These are phyloP conservation scores for Acanthamoeba castellanii DNA, from an alignment of 208 protist species.

Conservation along the genomic window DNA sequence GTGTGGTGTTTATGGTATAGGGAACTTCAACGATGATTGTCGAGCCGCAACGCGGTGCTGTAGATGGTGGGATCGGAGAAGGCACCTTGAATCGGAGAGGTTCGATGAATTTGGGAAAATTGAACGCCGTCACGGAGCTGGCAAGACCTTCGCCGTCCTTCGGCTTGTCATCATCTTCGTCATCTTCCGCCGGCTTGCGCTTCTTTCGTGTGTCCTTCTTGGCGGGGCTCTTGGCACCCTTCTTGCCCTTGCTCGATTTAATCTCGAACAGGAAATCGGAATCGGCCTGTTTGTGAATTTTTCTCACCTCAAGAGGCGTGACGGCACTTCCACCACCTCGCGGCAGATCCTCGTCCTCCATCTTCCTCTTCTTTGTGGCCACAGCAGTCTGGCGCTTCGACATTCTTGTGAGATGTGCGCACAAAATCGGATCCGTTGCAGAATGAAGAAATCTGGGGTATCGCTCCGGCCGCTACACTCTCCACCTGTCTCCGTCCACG, in stretches of 20 bases:
- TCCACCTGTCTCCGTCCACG: background rate
- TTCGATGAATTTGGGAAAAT: background rate
- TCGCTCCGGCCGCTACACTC: background rate
- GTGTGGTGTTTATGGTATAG: background rate
- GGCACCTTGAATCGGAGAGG: slow-evolving; percentile 38
- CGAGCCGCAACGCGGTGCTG: background rate
- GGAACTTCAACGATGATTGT: slow-evolving; percentile 2
- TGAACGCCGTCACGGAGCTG: slow-evolving; percentile 46
- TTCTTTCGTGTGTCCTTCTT: background rate
- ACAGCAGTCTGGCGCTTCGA: background rate
- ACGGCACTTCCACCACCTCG: slow-evolving; percentile 3
- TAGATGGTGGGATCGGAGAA: background rate
- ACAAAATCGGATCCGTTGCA: slow-evolving; percentile 1
- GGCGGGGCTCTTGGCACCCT: slow-evolving; percentile 9
- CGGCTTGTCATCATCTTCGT: background rate
- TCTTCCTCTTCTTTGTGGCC: slow-evolving; percentile 34
- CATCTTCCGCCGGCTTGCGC: background rate
- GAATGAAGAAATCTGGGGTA: background rate
- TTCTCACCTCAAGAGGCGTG: slow-evolving; percentile 31
- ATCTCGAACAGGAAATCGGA: slow-evolving; percentile 69
- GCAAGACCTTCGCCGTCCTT: background rate
- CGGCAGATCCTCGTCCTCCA: slow-evolving; percentile 52
- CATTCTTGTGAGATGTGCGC: slow-evolving; percentile 2
- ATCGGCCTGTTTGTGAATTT: slow-evolving; percentile 64
- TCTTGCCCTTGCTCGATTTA: slow-evolving; percentile 30